Evolutionary conservation across 208 protist genomes (phyloP).

Genomic region (Trypanosomatidae sp.): DNA sequence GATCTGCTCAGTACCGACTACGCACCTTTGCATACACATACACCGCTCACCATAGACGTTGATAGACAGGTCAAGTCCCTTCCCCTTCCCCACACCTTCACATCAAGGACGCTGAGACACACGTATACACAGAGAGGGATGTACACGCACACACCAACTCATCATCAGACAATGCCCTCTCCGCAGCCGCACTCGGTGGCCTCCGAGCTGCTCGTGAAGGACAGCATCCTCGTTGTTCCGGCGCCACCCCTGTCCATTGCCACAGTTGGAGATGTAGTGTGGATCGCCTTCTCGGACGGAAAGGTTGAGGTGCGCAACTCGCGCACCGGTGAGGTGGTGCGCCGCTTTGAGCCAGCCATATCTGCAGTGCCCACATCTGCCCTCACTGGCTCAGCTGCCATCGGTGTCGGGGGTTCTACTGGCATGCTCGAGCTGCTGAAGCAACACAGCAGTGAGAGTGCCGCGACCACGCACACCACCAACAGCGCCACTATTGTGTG

Average conservation of each 20-base stretch:
- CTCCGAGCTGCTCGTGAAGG: conserved; percentile 53
- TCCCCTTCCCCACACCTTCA: background rate
- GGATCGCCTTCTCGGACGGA: conserved; percentile 60
- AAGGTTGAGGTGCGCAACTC: conserved; percentile 68
- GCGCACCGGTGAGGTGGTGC: conserved; percentile 60
- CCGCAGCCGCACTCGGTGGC: conserved; percentile 24
- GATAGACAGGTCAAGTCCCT: conserved; percentile 12
- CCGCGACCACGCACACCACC: background rate
- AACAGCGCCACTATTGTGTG: conserved; percentile 14
- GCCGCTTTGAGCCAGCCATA: conserved; percentile 34
- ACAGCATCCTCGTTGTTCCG: conserved; percentile 50
- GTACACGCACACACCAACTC: background rate
- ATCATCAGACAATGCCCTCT: conserved; percentile 3
- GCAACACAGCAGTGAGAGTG: background rate
- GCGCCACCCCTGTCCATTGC: conserved; percentile 52
- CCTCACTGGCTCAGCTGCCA: background rate
- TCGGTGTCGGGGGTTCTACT: background rate
- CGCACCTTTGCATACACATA: background rate
- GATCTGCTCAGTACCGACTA: background rate
- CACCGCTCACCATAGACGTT: conserved; percentile 3
- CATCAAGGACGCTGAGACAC: background rate
- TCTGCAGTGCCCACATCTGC: conserved; percentile 1
- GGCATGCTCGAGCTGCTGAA: background rate
- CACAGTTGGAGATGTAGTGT: conserved; percentile 57
- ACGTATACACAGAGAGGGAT: background rate